phyloP scores from a whole-genome alignment of 352 stramenopile species.

The Sclerospora graminicola region DNA sequence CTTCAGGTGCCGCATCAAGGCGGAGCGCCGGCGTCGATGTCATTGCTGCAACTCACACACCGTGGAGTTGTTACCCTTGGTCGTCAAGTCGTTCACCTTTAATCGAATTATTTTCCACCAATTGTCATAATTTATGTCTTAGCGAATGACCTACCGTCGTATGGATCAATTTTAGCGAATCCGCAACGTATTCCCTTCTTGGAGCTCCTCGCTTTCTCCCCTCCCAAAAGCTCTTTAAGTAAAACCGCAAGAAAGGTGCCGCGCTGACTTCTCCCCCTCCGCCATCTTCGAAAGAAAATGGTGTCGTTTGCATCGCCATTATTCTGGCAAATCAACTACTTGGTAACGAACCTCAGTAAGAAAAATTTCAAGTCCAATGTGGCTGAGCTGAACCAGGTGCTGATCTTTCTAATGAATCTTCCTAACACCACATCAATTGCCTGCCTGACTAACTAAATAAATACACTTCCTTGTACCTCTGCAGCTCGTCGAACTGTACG shows the following conservation, averaged over 20 bases:
- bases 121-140: background rate
- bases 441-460: background rate
- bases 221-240: conserved; percentile 1
- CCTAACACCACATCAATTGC: background rate
- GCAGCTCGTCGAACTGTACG: conserved; percentile 86
- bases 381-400: conserved; percentile 87
- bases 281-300: conserved; percentile 26
- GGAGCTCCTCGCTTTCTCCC: conserved; percentile 15
- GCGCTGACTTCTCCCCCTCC: background rate
- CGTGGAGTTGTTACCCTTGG: background rate
- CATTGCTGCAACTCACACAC: conserved; percentile 5
- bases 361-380: conserved; percentile 91
- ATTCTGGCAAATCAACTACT: conserved; percentile 91
- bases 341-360: conserved; percentile 90
- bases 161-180: background rate
- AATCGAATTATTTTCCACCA: conserved; percentile 3
- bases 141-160: background rate
- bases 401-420: conserved; percentile 1
- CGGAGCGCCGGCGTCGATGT: conserved; percentile 37
- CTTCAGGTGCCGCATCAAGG: conserved; percentile 55
- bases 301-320: conserved; percentile 88
- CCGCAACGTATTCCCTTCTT: conserved; percentile 1
- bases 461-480: background rate
- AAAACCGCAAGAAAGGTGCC: conserved; percentile 9
- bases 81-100: conserved; percentile 8